phyloP scores from a whole-genome alignment of 768 basidiomycete genomes.

The Amanita rubescens region DNA sequence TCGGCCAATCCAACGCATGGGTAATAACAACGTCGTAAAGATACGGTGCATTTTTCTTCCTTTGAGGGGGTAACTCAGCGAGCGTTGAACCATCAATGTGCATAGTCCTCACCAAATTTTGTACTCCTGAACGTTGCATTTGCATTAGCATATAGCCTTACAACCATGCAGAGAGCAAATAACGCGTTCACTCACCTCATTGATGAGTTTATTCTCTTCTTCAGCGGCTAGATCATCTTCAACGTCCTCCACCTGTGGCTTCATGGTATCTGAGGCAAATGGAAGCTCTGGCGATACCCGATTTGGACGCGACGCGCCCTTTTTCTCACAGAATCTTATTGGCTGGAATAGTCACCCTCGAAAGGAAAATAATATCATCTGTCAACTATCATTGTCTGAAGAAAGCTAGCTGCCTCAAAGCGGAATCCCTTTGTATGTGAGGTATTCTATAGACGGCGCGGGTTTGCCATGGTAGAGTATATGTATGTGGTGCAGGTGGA shows the following conservation, averaged over 20 bases:
- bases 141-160: neutral
- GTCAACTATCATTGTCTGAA: neutral
- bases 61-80: conserved; percentile 20
- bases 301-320: conserved; percentile 31
- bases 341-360: neutral
- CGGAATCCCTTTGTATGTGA: neutral
- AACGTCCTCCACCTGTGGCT: conserved; percentile 54
- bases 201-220: conserved; percentile 84
- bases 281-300: neutral
- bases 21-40: conserved; percentile 97
- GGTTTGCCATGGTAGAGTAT: neutral
- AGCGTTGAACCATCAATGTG: neutral
- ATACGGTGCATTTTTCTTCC: conserved; percentile 97
- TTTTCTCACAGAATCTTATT: conserved; percentile 26
- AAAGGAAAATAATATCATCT: neutral
- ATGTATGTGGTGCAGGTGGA: too few relatives aligned
- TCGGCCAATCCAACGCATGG: conserved; percentile 97
- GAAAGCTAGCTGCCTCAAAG: neutral
- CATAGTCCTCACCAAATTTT: conserved; percentile 59
- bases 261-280: conserved; percentile 28
- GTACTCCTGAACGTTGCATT: conserved; percentile 50
- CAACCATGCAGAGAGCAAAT: too few relatives aligned
- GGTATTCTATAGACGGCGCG: conserved; percentile 1
- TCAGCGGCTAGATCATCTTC: conserved; percentile 79
- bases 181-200: conserved; percentile 50